Evolutionary conservation across 345 rosid genomes (phyloP), one percentile per base, ranked within the genome.

Genomic region (Lepidium africanum): DNA sequence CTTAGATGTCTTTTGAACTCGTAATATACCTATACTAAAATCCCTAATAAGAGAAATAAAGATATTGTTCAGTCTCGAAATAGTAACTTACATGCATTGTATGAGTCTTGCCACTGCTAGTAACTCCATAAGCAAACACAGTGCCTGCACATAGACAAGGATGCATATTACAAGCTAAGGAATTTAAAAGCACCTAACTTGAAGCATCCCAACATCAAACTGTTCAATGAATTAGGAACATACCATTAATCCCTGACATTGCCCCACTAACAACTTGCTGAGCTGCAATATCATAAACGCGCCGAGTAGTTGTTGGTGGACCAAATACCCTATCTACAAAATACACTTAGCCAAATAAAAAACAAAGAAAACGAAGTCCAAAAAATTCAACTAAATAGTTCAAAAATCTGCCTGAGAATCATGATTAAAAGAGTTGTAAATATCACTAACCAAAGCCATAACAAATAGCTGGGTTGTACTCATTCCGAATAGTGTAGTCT

Each of bases 91-190:
- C 94, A 68, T 91, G 97, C 97, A 91, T 91, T 47, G 97, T 91
- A 67, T 89, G 97, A 75, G 96, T 91, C 83, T 91, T 91, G 70
- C 97, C 96, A 60, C 96, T 91, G 52, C 97, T 91, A 53, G 98
- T 90, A 73, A 90, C 98, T 67, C 98, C 97, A 86, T 93, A 93
- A 14, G 98, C 98, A 88, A 93, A 93, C 40, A 93, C 93, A 19
- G 97, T 90, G 46, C 97, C 98, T 93, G 81, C 64, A 63, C 21
- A 69, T 14, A 21, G 52, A 35, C 35, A 75, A 68, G 32, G 32
- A 75, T 13, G 13, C 10, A 50, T 30, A 7, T 41, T 15, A 57
- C 43, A 51, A 35, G 46, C 19, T n/a, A 59, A 59, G 3, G 56
- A 35, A 19, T 66, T 50, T 7, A 9, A 74, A 59, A 52, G 35